Percentiles rank a stretch among this genome's conserved stretches.
phyloP scores from a whole-genome alignment of 2,329 filamentous ascomycete species.

The Cladophialophora immunda region DNA sequence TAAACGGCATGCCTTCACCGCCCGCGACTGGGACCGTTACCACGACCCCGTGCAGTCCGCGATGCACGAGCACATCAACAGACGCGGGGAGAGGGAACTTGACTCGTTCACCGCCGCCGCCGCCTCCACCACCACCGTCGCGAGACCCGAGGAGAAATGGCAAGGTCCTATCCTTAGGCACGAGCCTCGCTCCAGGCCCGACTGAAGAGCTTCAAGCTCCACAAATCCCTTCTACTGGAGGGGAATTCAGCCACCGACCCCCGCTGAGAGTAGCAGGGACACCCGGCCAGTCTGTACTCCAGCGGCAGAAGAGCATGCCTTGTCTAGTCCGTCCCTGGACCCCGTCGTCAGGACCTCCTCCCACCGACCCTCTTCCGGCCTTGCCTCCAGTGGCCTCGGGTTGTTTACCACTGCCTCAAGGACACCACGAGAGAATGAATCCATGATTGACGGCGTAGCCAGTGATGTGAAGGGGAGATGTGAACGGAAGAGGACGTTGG shows the following conservation, averaged over 20 bases:
- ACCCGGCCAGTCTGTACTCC: slow-evolving; percentile 1
- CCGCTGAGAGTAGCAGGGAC: slow-evolving; percentile 17
- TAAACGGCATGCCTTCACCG: slow-evolving; percentile 13
- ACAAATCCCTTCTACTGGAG: background rate
- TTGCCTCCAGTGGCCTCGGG: slow-evolving; percentile 23
- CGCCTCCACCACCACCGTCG: slow-evolving; percentile 8
- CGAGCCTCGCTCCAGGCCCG: slow-evolving; percentile 1
- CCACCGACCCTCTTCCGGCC: slow-evolving; percentile 32
- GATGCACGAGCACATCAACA: background rate
- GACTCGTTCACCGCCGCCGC: slow-evolving; percentile 2
- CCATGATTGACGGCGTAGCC: background rate
- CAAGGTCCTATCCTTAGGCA: slow-evolving; percentile 15
- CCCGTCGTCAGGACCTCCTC: slow-evolving; percentile 34
- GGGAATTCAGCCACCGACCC: background rate
- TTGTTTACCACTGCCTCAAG: background rate
- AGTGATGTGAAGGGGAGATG: background rate
- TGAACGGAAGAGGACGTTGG: background rate
- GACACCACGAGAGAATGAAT: slow-evolving; percentile 3
- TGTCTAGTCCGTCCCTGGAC: slow-evolving; percentile 12
- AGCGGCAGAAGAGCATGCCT: slow-evolving; percentile 34
- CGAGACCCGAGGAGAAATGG: slow-evolving; percentile 1
- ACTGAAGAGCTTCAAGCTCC: slow-evolving; percentile 25
- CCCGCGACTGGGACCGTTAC: slow-evolving; percentile 6
- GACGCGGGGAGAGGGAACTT: background rate
- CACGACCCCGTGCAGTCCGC: background rate